Base-by-base conservation (phyloP, 345 rosid genomes). In the Balakata baccata region DNA sequence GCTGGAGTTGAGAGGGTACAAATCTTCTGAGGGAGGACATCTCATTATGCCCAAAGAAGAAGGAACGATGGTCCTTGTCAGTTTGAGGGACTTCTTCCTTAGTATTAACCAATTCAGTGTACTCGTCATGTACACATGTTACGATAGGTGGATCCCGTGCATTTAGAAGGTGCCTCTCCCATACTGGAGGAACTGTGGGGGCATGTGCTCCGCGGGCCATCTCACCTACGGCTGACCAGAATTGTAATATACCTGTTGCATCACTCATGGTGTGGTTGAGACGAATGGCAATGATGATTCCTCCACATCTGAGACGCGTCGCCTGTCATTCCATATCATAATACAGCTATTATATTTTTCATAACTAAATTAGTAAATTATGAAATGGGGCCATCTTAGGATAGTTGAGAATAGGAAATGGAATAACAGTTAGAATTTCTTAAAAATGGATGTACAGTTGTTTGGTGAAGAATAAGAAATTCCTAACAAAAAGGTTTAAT, bases 11-110 rank as follows among this genome's bases (percentile, higher is more conserved):
- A 9, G 11, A 45, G 0, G 82, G 81, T 10, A 57, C 70, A 20
- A 22, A 46, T 11, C 69, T 51, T 10, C 81, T 64, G 20, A 76
- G 73, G 1, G 43, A 20, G 25, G 63, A 43, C 11, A 76, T 45
- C 16, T 70, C 47, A 18, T 17, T 6, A 5, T 43, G 64, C 23
- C 65, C 58, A 29, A 70, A 70, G 18, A 76, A 63, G 74, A 76
- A 76, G 4, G 79, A 76, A 2, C 64, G 74, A 20, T 76, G 79
- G 8, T 66, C 72, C 73, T 29, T 75, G 17, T 49, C 57, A 11
- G 25, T 34, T 0, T 12, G 74, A 11, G 74, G 74, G 1, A 52
- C 1, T 9, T 70, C 9, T 3, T 69, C 56, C 17, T 64, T 41
- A n/a, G 74, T 63, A 70, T 70, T 69, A 53, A 3, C 73, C 16